Evolutionary conservation across 805 yeast genomes (phyloP), one percentile per base, ranked within the genome.

Genomic region (Yarrowia sp.): DNA sequence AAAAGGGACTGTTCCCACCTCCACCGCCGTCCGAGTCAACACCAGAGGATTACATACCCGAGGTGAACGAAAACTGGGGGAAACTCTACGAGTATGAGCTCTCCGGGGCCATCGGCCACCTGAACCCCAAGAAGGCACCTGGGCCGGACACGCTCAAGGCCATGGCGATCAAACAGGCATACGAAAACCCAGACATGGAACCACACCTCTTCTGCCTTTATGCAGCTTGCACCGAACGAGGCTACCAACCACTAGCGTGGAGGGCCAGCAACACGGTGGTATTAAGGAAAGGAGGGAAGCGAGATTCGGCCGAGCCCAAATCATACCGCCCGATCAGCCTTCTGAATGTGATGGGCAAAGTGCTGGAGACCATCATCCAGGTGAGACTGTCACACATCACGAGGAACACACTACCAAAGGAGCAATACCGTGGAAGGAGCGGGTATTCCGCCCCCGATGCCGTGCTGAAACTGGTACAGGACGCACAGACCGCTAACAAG

Each of bases 231-330:
- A 10, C 10, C 26, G 14, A 5, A 15, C 46, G 16, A 2, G 48
- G 26, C 1, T 16, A 43, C 26, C 48, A 43, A 14, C 48, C 48
- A n/a, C 22, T 16, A 11, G 22, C 26, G 48, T 43, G 48, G 48
- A 43, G 48, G 48, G 7, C 26, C 12, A 43, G 48, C 26, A 43
- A 43, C 26, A 43, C 48, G 12, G 48, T 43, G 48, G 48, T 43
- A 5, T 12, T 43, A 22, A 8, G 14, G 10, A 43, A 43, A 22
- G 48, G 48, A 8, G 48, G 26, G 1, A 43, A 43, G 48, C 8
- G 48, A 7, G 48, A 43, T 22, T 43, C 26, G 48, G 22, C 48
- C 14, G 14, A 9, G 7, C 48, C 48, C 22, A 16, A 16, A 16
- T 43, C 48, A 11, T 43, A 43, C 26, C 10, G 48, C 5, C 48